A percentile compares a stretch with the other conserved stretches of the same genome.
Conservation (phyloP, 2,329 filamentous ascomycete genomes). For the Epichloe bromicola region DNA sequence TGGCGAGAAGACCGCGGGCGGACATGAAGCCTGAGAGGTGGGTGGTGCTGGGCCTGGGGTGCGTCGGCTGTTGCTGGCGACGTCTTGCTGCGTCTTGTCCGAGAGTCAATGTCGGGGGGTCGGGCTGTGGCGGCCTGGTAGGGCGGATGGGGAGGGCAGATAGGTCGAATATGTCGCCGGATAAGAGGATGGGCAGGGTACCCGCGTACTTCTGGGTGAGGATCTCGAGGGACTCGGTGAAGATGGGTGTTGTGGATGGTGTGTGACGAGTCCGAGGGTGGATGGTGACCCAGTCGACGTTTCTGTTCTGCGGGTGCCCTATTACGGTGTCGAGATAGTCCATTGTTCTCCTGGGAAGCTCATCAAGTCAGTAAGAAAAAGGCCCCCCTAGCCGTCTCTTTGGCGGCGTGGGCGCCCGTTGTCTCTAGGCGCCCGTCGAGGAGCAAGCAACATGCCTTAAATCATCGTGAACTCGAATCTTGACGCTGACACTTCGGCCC, state of each 20-base stretch:
- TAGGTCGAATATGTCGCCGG: slow-evolving; percentile 56
- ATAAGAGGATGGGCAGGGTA: slow-evolving; percentile 50
- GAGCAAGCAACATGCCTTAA: slow-evolving; percentile 27
- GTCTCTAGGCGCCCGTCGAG: not conserved
- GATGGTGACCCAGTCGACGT: slow-evolving; percentile 57
- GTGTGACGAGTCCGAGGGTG: slow-evolving; percentile 53
- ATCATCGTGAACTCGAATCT: slow-evolving; percentile 56
- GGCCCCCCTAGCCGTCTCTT: too few relatives aligned
- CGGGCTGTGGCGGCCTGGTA: slow-evolving; percentile 22
- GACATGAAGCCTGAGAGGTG: slow-evolving; percentile 54
- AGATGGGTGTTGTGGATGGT: slow-evolving; percentile 47
- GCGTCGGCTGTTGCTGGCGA: not conserved
- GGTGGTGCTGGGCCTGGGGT: slow-evolving; percentile 26
- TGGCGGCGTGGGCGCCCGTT: too few relatives aligned
- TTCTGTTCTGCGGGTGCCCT: slow-evolving; percentile 33
- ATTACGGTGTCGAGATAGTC: slow-evolving; percentile 52
- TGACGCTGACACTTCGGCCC: slow-evolving; percentile 52
- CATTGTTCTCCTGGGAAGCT: slow-evolving; percentile 33
- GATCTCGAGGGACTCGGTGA: slow-evolving; percentile 45
- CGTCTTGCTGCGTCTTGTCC: slow-evolving; percentile 7
- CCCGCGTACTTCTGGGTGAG: slow-evolving; percentile 38
- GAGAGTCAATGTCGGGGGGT: slow-evolving; percentile 18
- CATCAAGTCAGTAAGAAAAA: not conserved
- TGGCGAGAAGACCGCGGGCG: slow-evolving; percentile 52
- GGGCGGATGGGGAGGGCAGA: slow-evolving; percentile 25